These are phyloP conservation scores for Forsythia viridissima DNA, from an alignment of 257 asterid species.

Conservation along the genomic window DNA sequence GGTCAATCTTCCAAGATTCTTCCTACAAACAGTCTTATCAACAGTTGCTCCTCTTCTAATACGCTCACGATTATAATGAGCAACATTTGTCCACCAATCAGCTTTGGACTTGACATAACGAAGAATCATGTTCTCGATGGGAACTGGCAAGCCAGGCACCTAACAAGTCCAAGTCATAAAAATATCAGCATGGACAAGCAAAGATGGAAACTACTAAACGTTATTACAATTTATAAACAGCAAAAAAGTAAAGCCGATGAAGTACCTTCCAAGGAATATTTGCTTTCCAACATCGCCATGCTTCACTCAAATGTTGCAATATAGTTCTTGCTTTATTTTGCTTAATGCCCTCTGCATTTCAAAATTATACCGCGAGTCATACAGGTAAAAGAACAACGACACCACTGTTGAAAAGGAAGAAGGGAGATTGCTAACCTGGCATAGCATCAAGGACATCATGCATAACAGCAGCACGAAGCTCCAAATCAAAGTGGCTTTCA, in stretches of 20 bases:
- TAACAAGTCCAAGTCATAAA: constrained; percentile 18
- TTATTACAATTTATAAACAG: too few relatives aligned
- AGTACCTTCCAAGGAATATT: constrained; percentile 97
- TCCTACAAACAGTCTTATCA: constrained; percentile 98
- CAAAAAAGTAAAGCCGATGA: too few relatives aligned
- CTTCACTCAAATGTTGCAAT: constrained; percentile 97
- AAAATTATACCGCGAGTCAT: too few relatives aligned
- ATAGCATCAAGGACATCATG: constrained; percentile 99
- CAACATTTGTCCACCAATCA: constrained; percentile 99
- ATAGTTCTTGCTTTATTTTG: constrained; percentile 96
- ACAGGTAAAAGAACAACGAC: too few relatives aligned
- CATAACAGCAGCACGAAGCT: constrained; percentile 99
- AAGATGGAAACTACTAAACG: too few relatives aligned
- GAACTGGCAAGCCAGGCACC: constrained; percentile 99
- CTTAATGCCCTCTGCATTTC: constrained; percentile 76
- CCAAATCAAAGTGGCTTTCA: constrained; percentile 97
- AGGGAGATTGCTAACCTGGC: constrained; percentile 60
- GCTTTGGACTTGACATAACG: constrained; percentile 99
- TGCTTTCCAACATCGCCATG: constrained; percentile 99
- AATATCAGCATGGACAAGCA: too few relatives aligned
- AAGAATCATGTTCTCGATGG: constrained; percentile 98
- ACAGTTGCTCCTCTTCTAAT: constrained; percentile 99
- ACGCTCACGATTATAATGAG: constrained; percentile 98
- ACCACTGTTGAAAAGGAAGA: too few relatives aligned
- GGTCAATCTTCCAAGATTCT: constrained; percentile 98